Base-by-base conservation (phyloP, 208 protist species). In the Leptomonas seymouri region DNA sequence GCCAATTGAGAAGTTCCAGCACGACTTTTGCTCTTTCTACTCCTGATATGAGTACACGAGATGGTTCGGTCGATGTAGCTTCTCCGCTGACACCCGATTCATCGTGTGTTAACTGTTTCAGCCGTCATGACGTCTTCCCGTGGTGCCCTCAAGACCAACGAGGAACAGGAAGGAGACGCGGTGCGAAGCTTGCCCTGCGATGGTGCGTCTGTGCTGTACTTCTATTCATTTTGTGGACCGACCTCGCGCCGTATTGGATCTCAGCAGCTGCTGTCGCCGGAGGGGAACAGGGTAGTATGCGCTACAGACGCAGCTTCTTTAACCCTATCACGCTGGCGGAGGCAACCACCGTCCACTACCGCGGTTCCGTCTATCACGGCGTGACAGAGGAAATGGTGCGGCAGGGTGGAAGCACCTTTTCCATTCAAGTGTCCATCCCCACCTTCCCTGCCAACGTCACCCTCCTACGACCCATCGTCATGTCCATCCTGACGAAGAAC, bases 361-460 rank as follows among this genome's bases (percentile, higher is more conserved):
- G 76, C 28, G 88, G 88, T n/a, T 82, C 65, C 56, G 84, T 91
- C 6, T 93, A 91, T 58, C 72, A 71, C 28, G 88, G 85, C 16
- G 46, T 89, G 9, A 75, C 69, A 30, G 79, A 87, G 67, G 62
- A 81, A 34, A 59, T 66, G 41, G 14, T 91, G 0, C 71, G 62
- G 7, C 57, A 67, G 7, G 88, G 88, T 16, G 85, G 88, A 15
- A 61, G 67, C 39, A 89, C 82, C 53, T 82, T 93, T 46, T 67
- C 65, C 8, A 76, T 93, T 57, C 76, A 78, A 49, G 59, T 86
- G 12, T 76, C 79, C 48, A 77, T 89, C 48, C 82, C 87, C 14
- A 69, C 81, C 20, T 93, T 93, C 54, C 84, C 84, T 20, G 74
- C 71, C 16, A 77, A 84, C 55, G n/a, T 74, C 16, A 60, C 36